These are phyloP conservation scores for Blastomyces percursus DNA, from an alignment of 2,329 filamentous ascomycete species.

Conservation along the genomic window DNA sequence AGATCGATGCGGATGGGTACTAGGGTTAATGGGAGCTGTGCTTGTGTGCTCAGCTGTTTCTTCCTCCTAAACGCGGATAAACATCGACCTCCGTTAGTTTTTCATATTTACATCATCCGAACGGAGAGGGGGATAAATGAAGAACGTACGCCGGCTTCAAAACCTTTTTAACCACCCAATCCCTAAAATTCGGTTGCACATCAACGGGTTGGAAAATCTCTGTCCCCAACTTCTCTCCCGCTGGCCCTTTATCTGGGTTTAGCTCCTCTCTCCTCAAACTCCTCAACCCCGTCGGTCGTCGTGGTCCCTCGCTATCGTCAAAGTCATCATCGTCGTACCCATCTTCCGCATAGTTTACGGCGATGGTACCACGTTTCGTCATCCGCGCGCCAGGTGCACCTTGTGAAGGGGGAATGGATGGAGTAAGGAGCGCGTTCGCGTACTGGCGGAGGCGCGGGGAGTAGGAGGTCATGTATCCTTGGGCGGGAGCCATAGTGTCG, in stretches of 20 bases:
- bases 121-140: background rate
- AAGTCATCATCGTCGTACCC: slow-evolving; percentile 68
- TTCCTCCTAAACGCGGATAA: slow-evolving; percentile 37
- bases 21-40: slow-evolving; percentile 72
- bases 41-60: slow-evolving; percentile 52
- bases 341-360: slow-evolving; percentile 97
- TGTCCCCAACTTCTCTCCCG: slow-evolving; percentile 69
- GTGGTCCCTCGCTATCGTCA: slow-evolving; percentile 54
- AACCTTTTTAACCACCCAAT: slow-evolving; percentile 77
- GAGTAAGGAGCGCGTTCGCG: slow-evolving; percentile 82
- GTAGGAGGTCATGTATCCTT: slow-evolving; percentile 85
- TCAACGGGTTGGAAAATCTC: slow-evolving; percentile 69
- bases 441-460: slow-evolving; percentile 82
- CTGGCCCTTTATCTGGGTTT: slow-evolving; percentile 51
- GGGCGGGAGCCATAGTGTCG: slow-evolving; percentile 25
- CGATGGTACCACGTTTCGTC: slow-evolving; percentile 93
- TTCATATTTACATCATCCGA: background rate
- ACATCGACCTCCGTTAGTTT: background rate
- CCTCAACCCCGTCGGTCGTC: slow-evolving; percentile 66
- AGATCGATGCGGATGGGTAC: slow-evolving; percentile 96
- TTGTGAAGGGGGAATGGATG: slow-evolving; percentile 62
- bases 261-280: slow-evolving; percentile 70
- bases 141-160: slow-evolving; percentile 34
- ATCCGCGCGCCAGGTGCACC: slow-evolving; percentile 61
- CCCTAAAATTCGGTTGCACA: slow-evolving; percentile 81